These are phyloP conservation scores for Alternaria metachromatica DNA, from an alignment of 2,329 filamentous ascomycete species.

Conservation along the genomic window DNA sequence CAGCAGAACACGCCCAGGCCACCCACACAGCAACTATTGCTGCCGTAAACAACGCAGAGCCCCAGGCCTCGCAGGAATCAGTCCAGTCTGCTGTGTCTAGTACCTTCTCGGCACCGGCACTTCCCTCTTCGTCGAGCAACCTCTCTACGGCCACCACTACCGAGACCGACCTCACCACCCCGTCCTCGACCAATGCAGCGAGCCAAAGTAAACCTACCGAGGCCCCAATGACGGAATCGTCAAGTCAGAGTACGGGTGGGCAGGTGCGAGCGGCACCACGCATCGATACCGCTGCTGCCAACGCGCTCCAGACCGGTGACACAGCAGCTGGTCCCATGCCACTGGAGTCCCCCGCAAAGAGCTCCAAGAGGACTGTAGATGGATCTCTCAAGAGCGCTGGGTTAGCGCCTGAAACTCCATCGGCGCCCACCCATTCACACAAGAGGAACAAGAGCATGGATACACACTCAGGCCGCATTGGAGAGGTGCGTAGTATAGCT, in stretches of 20 bases:
- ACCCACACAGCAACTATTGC: slow-evolving; percentile 16
- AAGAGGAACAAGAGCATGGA: slow-evolving; percentile 75
- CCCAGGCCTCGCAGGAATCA: slow-evolving; percentile 44
- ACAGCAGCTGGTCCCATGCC: slow-evolving; percentile 51
- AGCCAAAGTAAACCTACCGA: slow-evolving; percentile 54
- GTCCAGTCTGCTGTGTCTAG: slow-evolving; percentile 42
- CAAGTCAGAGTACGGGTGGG: slow-evolving; percentile 59
- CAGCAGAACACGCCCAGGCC: slow-evolving; percentile 24
- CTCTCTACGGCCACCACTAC: slow-evolving; percentile 34
- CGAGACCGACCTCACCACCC: slow-evolving; percentile 24
- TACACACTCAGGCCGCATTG: slow-evolving; percentile 72
- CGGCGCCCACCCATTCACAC: slow-evolving; percentile 57
- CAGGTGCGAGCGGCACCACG: slow-evolving; percentile 25
- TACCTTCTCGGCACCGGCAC: slow-evolving; percentile 40
- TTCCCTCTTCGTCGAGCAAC: slow-evolving; percentile 44
- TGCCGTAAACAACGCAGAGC: slow-evolving; percentile 16
- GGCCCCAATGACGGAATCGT: slow-evolving; percentile 42
- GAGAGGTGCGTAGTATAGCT: slow-evolving; percentile 67
- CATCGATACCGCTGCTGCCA: slow-evolving; percentile 35
- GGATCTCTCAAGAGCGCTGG: slow-evolving; percentile 66
- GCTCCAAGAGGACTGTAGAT: slow-evolving; percentile 78
- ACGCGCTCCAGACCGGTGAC: slow-evolving; percentile 36
- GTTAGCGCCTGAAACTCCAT: slow-evolving; percentile 16
- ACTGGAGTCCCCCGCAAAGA: slow-evolving; percentile 50
- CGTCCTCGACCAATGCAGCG: slow-evolving; percentile 33